These are phyloP conservation scores for Septoria linicola DNA, from an alignment of 2,329 filamentous ascomycete genomes.

Conservation along the genomic window DNA sequence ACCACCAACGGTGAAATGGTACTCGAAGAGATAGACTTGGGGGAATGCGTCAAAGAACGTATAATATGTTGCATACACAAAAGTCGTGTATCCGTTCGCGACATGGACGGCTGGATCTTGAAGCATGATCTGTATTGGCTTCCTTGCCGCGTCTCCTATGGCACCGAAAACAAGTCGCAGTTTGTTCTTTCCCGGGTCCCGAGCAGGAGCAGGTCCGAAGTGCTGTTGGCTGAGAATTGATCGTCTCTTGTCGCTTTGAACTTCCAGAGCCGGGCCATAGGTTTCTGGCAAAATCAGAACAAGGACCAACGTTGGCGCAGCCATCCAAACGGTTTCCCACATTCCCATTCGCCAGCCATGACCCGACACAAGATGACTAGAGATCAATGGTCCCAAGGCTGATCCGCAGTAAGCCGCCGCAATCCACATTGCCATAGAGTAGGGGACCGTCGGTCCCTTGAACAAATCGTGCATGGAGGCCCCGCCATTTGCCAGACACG, in stretches of 20 bases:
- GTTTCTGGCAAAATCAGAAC: constrained; percentile 61
- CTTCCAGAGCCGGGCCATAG: neutral
- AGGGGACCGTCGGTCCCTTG: constrained; percentile 45
- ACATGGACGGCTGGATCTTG: constrained; percentile 58
- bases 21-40: constrained; percentile 59
- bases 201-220: constrained; percentile 54
- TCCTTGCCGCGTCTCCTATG: constrained; percentile 55
- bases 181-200: constrained; percentile 44
- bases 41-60: constrained; percentile 67
- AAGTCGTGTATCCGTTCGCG: constrained; percentile 60
- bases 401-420: constrained; percentile 45
- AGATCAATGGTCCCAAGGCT: constrained; percentile 60
- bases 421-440: constrained; percentile 44
- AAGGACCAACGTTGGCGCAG: constrained; percentile 57
- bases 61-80: constrained; percentile 63
- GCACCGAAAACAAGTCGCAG: neutral
- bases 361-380: constrained; percentile 57
- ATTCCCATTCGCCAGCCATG: constrained; percentile 62
- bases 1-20: constrained; percentile 54
- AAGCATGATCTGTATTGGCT: constrained; percentile 54
- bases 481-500: constrained; percentile 59
- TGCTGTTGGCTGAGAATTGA: constrained; percentile 48
- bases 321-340: constrained; percentile 62
- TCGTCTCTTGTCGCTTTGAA: constrained; percentile 42
- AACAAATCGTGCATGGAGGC: constrained; percentile 45